Conservation (phyloP, 441 rosid genomes). For the Jatropha podagrica region DNA sequence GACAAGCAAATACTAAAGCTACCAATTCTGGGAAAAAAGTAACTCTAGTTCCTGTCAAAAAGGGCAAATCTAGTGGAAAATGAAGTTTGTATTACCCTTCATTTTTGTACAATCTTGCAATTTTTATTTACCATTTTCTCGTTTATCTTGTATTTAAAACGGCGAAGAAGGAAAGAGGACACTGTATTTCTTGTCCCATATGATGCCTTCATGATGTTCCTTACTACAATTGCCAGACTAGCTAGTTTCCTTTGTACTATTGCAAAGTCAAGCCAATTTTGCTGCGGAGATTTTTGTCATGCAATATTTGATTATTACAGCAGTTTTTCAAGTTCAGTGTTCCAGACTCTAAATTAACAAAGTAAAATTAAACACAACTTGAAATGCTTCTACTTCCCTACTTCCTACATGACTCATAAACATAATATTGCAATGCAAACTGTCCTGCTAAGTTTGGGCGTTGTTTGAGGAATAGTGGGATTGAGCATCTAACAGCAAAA, state of each 20-base stretch:
- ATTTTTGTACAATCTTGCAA: constrained; percentile 1
- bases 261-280: not conserved
- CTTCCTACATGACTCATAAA: too few species aligned
- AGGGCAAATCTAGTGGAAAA: constrained; percentile 49
- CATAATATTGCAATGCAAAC: not conserved
- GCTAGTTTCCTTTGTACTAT: not conserved
- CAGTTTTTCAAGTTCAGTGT: not conserved
- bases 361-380: too few species aligned
- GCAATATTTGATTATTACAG: not conserved
- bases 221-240: too few species aligned
- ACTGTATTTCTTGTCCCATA: not conserved
- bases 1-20: constrained; percentile 51
- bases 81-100: constrained; percentile 11
- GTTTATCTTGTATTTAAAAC: not conserved
- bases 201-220: not conserved
- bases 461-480: not conserved
- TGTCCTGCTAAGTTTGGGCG: not conserved
- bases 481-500: too few species aligned
- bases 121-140: not conserved
- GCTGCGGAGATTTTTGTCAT: not conserved
- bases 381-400: too few species aligned
- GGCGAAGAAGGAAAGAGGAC: not conserved
- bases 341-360: too few species aligned
- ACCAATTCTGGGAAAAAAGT: constrained; percentile 57
- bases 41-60: constrained; percentile 70